Evolutionary conservation across 495 filamentous ascomycete genomes (phyloP), one percentile per base, ranked within the genome.

Genomic region (Cercophora samala): DNA sequence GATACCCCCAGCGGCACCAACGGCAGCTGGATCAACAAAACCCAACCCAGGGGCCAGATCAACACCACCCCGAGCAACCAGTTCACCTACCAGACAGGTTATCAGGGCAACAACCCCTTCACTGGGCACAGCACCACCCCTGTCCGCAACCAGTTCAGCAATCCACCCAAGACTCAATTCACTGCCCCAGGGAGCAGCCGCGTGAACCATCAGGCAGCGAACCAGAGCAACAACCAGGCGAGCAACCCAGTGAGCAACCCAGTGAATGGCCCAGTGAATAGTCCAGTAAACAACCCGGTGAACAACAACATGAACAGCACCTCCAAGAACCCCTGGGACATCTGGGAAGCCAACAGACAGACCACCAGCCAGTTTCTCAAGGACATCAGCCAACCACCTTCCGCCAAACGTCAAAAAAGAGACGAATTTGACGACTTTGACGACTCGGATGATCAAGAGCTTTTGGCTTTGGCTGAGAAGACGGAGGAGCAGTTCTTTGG

Each of bases 21-120:
- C 55, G 25, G 22, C 56, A 65, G 23, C 25, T n/a, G n/a, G n/a
- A 51, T 22, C 32, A 54, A 54, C 64, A 66, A 53, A 32, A 66
- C 15, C 13, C 11, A 19, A 26, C 21, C 17, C 15, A 60, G 32
- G 15, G 26, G 25, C 29, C 29, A 32, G 29, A n/a, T 25, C 5
- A 51, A n/a, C 22, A 65, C 54, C 58, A 29, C 32, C 23, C 59
- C 9, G 32, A 9, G 0, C n/a, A 37, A 51, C 13, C 29, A 23
- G 19, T 29, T 60, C 25, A 25, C 18, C 22, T 23, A 18, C 58
- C 22, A 29, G 25, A 29, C 8, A 5, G 21, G n/a, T 18, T 9
- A 24, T 11, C 22, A 21, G 18, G 22, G 15, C 22, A 60, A 18
- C 8, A 60, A 26, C 21, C 17, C n/a, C 3, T 60, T 25, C 24